Conservation (phyloP, 2,329 filamentous ascomycete species). For the Ambrosiella beaveri region DNA sequence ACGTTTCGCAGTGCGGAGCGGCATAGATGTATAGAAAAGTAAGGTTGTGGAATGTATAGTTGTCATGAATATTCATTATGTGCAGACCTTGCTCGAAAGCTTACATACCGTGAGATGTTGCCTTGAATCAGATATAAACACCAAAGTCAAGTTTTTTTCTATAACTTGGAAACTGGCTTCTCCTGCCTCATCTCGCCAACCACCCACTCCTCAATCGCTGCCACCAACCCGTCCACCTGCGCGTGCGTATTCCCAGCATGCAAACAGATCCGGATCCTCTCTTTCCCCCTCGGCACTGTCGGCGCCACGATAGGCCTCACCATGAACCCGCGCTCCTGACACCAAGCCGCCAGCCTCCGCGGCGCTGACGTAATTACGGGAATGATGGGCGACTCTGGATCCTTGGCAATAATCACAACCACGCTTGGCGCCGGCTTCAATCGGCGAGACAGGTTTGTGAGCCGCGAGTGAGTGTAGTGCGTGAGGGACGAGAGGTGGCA, state of each 20-base stretch:
- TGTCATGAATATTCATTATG: neutral
- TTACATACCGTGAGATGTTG: neutral
- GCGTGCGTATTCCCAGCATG: constrained; percentile 46
- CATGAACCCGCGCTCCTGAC: constrained; percentile 40
- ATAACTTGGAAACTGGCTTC: neutral
- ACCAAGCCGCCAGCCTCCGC: constrained; percentile 38
- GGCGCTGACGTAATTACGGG: constrained; percentile 41
- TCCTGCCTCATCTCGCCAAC: neutral
- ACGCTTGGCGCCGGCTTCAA: constrained; percentile 16
- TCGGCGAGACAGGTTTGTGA: constrained; percentile 22
- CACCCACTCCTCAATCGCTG: constrained; percentile 31
- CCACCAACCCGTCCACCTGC: constrained; percentile 37
- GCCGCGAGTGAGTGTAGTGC: constrained; percentile 25
- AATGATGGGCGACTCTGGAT: constrained; percentile 44
- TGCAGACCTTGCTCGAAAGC: neutral
- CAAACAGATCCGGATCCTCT: constrained; percentile 49
- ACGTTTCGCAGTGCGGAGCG: neutral
- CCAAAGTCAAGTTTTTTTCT: neutral
- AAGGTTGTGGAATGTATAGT: no score
- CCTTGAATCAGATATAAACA: neutral
- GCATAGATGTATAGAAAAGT: neutral
- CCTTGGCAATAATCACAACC: constrained; percentile 3
- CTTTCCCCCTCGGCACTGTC: constrained; percentile 45
- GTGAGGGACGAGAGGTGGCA: constrained; percentile 30
- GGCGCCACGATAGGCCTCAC: constrained; percentile 51